phyloP scores from a whole-genome alignment of 208 protist species.

The Strigomonas culicis region DNA sequence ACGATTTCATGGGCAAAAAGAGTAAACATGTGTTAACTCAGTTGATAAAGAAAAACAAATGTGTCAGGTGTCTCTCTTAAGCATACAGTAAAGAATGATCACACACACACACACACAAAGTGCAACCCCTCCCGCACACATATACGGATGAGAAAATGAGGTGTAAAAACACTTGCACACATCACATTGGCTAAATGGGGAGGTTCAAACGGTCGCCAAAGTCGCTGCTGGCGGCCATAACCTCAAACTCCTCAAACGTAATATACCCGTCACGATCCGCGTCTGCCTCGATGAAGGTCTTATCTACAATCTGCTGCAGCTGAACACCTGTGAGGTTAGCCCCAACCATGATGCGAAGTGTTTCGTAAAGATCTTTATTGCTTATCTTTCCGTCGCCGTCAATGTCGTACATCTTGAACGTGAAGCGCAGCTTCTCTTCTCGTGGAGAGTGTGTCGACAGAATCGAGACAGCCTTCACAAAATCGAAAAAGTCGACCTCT shows the following conservation, averaged over 20 bases:
- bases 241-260: conserved; percentile 90
- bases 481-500: conserved; percentile 81
- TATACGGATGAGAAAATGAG: not conserved
- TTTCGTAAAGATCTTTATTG: conserved; percentile 91
- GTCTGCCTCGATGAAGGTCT: conserved; percentile 94
- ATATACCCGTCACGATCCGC: conserved; percentile 90
- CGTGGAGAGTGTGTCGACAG: conserved; percentile 71
- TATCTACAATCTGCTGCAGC: conserved; percentile 95
- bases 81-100: too few species aligned
- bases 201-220: conserved; percentile 85
- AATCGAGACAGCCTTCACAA: conserved; percentile 79
- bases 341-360: conserved; percentile 93
- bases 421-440: conserved; percentile 84
- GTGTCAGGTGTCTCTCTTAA: too few species aligned
- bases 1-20: too few species aligned
- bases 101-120: too few species aligned
- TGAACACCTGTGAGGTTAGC: conserved; percentile 87
- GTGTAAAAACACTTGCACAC: not conserved
- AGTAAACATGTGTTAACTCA: too few species aligned
- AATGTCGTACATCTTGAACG: conserved; percentile 95
- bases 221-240: conserved; percentile 59
- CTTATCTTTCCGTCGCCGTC: conserved; percentile 93
- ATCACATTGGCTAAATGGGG: conserved; percentile 43
- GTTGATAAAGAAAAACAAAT: too few species aligned
- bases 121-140: too few species aligned